Base-by-base conservation (phyloP, 768 basidiomycete genomes). In the Termitomyces heimii region DNA sequence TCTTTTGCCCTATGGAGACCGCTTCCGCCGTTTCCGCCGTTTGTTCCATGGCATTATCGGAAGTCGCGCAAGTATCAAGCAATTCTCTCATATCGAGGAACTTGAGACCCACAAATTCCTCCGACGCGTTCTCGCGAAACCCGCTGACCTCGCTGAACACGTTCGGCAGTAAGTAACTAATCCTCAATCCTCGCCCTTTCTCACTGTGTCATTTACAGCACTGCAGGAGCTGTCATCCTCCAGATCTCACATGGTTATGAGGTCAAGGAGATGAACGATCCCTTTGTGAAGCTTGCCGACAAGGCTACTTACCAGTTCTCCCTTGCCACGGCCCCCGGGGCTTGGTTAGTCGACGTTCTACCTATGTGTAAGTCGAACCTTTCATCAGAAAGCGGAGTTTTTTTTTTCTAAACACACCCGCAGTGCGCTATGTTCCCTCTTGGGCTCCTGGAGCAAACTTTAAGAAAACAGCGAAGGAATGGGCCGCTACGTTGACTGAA, bases 401-500 rank as follows among this genome's bases (percentile, higher is more conserved):
- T 26, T 50, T 32, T 12, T 28, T 20, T 26, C 22, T n/a, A 54
- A 29, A 55, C 31, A 42, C 52, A 9, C 49, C 47, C 20, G 14
- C 53, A 87, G 85, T 88, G 63, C 75, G 75, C 48, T 71, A 84
- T 61, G 63, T 86, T 44, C 86, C 86, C 34, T 68, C 72, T 26
- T 88, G 86, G 85, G 75, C 85, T 60, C 85, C 85, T 22, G 84
- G 84, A 24, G 82, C 83, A 28, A 71, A 70, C 5, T 88, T 86
- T 71, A 79, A 80, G 63, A 68, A 63, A 58, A 79, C 71, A 60
- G 86, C 84, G 1, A 72, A 70, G 32, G 71, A 71, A 43, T 87
- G 83, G 83, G 73, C 75, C 22, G 66, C 69, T 3, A 84, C 82
- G 0, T 71, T 86, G 28, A 62, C 68, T 14, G 76, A 84, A 47